phyloP scores from a whole-genome alignment of 164 flowering plant genomes.

The Tetracentron sinense region DNA sequence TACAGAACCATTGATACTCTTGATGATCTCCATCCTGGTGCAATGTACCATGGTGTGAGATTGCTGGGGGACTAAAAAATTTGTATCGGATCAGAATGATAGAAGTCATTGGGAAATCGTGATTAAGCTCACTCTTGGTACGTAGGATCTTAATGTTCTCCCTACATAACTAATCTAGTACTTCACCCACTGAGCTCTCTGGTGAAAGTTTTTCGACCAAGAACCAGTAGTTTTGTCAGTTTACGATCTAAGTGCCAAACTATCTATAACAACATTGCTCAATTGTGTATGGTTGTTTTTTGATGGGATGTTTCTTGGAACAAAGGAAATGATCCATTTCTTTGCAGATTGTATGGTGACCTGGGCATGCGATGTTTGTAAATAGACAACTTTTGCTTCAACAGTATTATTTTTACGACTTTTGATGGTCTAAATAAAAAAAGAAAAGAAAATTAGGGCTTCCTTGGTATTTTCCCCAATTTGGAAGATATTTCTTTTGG shows the following conservation, averaged over 20 bases:
- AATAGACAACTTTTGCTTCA: too few relatives aligned
- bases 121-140: background rate
- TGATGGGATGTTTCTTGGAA: background rate
- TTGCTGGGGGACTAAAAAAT: background rate
- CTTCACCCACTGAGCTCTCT: background rate
- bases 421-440: too few relatives aligned
- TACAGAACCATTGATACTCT: constrained; percentile 35
- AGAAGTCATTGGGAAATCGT: background rate
- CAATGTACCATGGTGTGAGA: constrained; percentile 46
- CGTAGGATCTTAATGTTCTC: background rate
- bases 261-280: background rate
- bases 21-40: constrained; percentile 59
- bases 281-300: background rate
- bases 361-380: too few relatives aligned
- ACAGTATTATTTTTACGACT: too few relatives aligned
- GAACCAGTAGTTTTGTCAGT: background rate
- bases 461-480: too few relatives aligned
- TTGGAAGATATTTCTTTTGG: too few relatives aligned
- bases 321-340: background rate
- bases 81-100: too few relatives aligned
- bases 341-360: too few relatives aligned
- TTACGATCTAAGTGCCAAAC: background rate
- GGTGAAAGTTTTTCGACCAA: background rate
- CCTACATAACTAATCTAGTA: background rate
- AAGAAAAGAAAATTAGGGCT: too few relatives aligned